Base-by-base conservation (phyloP, 306 rosid species). In the Myrica gale region DNA sequence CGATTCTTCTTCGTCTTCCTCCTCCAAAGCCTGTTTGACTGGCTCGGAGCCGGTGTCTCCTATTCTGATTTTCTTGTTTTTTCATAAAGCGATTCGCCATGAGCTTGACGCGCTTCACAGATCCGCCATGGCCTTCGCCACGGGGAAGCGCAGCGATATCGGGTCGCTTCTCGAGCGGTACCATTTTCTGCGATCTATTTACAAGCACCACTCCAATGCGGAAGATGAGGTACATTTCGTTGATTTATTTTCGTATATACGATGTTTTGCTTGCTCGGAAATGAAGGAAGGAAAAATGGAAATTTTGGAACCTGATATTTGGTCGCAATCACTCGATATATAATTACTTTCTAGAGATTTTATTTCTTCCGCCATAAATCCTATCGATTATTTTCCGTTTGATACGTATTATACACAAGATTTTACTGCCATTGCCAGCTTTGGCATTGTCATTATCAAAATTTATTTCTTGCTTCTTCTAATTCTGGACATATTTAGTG, bases 151-250 rank as follows among this genome's bases (percentile, higher is more conserved):
- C 76, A 79, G 93, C 5, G 96, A 96, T 70, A 88, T 96, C 65
- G 80, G 69, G 54, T 91, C 99, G 5, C 83, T 96, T 58, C 84
- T 79, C 42, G 90, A 90, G 44, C 90, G 88, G 53, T 96, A 92
- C 71, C 93, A 78, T 96, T 96, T 96, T 75, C 80, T 96, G 69
- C 88, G 91, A 79, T 90, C 96, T 74, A 89, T 96, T 75, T 96
- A 92, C 79, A 88, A 87, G 83, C 92, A 92, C 81, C 98, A 96
- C 85, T 88, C 89, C 92, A 89, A 88, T 96, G 99, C 98, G 39
- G 99, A 96, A 87, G 99, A 96, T 79, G 98, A 96, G 99, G 99
- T 95, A 47, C 74, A 48, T 62, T 82, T 84, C 80, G 45, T 32
- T 32, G 37, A 53, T 79, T 72, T 72, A 0, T 76, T 45, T 84